Base-by-base conservation (phyloP, 306 rosid species). In the Medicago ruthenica region DNA sequence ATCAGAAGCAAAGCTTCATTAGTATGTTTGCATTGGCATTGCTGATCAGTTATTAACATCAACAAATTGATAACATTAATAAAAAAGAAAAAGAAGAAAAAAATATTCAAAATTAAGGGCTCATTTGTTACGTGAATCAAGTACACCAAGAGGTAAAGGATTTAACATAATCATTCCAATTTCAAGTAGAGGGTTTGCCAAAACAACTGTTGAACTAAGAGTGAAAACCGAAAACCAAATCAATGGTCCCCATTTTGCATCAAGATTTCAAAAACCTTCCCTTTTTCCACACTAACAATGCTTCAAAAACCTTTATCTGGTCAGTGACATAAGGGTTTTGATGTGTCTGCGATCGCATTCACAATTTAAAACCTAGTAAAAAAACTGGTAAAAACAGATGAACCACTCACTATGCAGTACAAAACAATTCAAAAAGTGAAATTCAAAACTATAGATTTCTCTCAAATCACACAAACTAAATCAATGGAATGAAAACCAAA, bases 201-300 rank as follows among this genome's bases (percentile, higher is more conserved):
- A 37, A 55, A 48, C 64, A 79, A 81, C 71, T 54, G 8, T 24
- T 42, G 22, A 5, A 73, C 69, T 7, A 50, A 34, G 50, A 69
- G 40, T 37, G 18, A 66, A 55, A 71, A 54, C 22, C 10, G 45
- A 76, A 55, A 71, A 54, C 22, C 15, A 57, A 21, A 40, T 17
- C 62, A 21, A 45, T 53, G n/a, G 70, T 77, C 85, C 77, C 57
- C 69, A 73, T 34, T 50, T 73, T 16, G 54, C 68, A 59, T 57
- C 50, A 76, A 77, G 36, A 20, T 61, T 51, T 20, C 36, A 61
- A 65, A 57, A 57, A 73, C 42, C 55, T 70, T 20, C 63, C 22
- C 39, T 11, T 22, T 67, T 59, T 71, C 76, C 76, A 47, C 14
- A 60, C 7, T 5, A 16, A 22, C 37, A 76, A 44, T 62, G 18